These are phyloP conservation scores for Porodaedalea pini DNA, from an alignment of 1,284 basidiomycete genomes.

Conservation along the genomic window DNA sequence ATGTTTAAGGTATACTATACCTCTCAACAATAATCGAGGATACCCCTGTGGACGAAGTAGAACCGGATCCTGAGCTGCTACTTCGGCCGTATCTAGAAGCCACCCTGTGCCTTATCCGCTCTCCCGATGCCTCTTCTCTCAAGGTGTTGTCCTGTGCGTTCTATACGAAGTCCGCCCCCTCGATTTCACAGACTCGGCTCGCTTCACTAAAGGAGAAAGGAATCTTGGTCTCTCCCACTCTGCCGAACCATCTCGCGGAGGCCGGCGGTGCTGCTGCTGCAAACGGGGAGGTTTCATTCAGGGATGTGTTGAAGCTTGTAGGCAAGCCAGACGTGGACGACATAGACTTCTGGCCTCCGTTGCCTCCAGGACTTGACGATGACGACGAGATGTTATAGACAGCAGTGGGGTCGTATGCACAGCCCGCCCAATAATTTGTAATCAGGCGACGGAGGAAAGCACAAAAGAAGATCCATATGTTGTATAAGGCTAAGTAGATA, in stretches of 20 bases:
- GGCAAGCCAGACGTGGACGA: background rate
- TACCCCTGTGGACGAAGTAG: conserved; percentile 10
- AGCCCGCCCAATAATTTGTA: background rate
- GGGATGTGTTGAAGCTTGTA: conserved; percentile 40
- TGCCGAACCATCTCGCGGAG: conserved; percentile 46
- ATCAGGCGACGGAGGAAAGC: background rate
- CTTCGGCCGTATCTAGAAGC: conserved; percentile 61
- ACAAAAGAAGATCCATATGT: background rate
- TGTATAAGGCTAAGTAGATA: conserved; percentile 1
- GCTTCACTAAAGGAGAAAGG: conserved; percentile 16
- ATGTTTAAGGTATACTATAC: conserved; percentile 56
- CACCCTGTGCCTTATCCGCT: conserved; percentile 37
- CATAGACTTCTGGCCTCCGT: conserved; percentile 15
- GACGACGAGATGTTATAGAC: background rate
- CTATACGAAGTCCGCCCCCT: conserved; percentile 13
- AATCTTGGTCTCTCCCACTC: conserved; percentile 40
- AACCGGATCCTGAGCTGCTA: conserved; percentile 39
- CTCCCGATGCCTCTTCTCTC: conserved; percentile 23
- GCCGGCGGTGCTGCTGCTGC: conserved; percentile 54
- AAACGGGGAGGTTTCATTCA: conserved; percentile 61
- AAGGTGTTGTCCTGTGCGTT: conserved; percentile 14
- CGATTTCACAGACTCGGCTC: background rate
- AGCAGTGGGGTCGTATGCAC: background rate
- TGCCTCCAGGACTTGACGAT: conserved; percentile 7
- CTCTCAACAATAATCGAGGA: conserved; percentile 47